phyloP scores from a whole-genome alignment of 441 rosid genomes.

The Adansonia gregorii region DNA sequence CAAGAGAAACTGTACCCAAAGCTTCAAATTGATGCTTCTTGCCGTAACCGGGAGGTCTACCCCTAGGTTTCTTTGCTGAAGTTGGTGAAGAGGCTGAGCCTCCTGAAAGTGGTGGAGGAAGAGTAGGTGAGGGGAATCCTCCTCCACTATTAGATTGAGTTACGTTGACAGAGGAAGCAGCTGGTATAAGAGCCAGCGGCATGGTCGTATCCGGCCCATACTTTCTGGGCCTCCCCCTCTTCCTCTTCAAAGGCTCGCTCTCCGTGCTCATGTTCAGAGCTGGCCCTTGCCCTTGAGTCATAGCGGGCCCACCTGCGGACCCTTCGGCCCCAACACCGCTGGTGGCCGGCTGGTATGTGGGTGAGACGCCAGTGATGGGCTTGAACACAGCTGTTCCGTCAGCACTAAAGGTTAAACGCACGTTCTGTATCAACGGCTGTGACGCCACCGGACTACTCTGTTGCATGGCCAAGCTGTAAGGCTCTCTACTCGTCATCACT shows the following conservation, averaged over 20 bases:
- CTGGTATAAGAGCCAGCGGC: conserved; percentile 48
- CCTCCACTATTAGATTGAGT: conserved; percentile 39
- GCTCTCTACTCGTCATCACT: conserved; percentile 56
- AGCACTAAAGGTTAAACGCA: conserved; percentile 56
- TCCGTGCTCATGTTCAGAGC: conserved; percentile 50
- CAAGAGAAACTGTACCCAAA: conserved; percentile 39
- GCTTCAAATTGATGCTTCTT: conserved; percentile 56
- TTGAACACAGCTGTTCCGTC: conserved; percentile 64
- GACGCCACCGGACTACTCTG: conserved; percentile 40
- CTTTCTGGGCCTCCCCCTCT: conserved; percentile 88
- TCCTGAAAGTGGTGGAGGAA: conserved; percentile 27
- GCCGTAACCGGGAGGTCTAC: conserved; percentile 79
- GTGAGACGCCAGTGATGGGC: conserved; percentile 46
- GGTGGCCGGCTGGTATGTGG: conserved; percentile 48
- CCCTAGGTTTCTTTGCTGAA: conserved; percentile 61
- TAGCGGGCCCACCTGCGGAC: conserved; percentile 22
- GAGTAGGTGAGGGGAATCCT: conserved; percentile 41
- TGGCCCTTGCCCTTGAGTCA: conserved; percentile 29
- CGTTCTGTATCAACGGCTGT: conserved; percentile 60
- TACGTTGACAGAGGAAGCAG: conserved; percentile 33
- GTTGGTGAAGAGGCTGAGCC: conserved; percentile 45
- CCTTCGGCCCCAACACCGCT: conserved; percentile 32
- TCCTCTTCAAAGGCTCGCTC: conserved; percentile 56
- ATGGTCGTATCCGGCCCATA: conserved; percentile 69
- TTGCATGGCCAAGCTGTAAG: conserved; percentile 45